Evolutionary conservation across 352 stramenopile species (phyloP).

Genomic region (Globisporangium uncinulatum): DNA sequence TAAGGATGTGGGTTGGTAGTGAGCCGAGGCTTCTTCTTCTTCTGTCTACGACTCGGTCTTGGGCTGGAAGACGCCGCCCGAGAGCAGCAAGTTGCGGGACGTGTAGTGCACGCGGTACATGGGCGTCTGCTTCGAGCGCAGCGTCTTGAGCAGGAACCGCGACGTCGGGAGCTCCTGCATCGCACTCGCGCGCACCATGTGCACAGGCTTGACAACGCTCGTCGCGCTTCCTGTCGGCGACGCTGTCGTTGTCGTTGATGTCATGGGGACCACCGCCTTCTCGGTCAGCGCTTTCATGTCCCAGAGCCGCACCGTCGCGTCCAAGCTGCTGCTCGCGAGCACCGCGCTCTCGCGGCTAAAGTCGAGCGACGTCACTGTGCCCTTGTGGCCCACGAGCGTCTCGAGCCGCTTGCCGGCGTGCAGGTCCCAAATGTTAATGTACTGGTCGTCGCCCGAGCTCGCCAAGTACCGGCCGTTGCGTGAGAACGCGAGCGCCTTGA

Average conservation of each 20-base stretch:
- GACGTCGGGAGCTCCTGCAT: slow-evolving; percentile 58
- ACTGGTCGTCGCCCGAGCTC: slow-evolving; percentile 80
- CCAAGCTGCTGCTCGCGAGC: slow-evolving; percentile 66
- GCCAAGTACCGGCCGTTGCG: slow-evolving; percentile 88
- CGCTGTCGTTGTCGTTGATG: slow-evolving; percentile 14
- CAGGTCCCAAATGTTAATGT: slow-evolving; percentile 94
- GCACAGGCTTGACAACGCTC: slow-evolving; percentile 43
- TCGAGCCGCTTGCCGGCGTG: slow-evolving; percentile 83
- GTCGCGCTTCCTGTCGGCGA: slow-evolving; percentile 12
- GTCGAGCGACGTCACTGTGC: slow-evolving; percentile 62
- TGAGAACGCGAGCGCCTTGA: slow-evolving; percentile 88
- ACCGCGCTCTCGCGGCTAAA: slow-evolving; percentile 80
- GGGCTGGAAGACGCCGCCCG: slow-evolving; percentile 59
- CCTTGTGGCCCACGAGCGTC: slow-evolving; percentile 75
- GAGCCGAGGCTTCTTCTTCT: no score
- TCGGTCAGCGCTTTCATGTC: slow-evolving; percentile 77
- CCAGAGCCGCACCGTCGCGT: slow-evolving; percentile 78
- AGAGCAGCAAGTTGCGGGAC: slow-evolving; percentile 71
- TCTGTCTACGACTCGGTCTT: slow-evolving; percentile 42
- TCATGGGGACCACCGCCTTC: slow-evolving; percentile 15
- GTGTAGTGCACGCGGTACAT: slow-evolving; percentile 83
- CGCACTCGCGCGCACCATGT: slow-evolving; percentile 44
- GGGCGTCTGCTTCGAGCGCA: slow-evolving; percentile 81
- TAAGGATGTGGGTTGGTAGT: neutral
- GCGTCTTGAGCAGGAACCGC: slow-evolving; percentile 76